Percentiles rank a stretch among this genome's conserved stretches.
phyloP scores from a whole-genome alignment of 495 filamentous ascomycete species.

The Xylaria sp. region DNA sequence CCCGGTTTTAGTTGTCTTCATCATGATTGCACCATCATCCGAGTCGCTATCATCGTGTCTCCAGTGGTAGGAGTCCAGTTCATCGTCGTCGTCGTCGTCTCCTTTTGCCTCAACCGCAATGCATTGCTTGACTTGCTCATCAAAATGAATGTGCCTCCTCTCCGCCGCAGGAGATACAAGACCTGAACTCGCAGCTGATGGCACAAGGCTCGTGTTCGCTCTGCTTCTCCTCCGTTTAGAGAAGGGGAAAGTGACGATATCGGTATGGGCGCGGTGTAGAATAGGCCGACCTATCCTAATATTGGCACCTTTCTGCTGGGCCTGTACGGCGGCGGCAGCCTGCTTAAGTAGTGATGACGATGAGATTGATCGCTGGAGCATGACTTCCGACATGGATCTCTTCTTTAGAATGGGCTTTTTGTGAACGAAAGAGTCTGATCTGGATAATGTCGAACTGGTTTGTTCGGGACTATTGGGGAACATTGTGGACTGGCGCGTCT shows the following conservation, averaged over 20 bases:
- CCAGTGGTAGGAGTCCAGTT: conserved; percentile 49
- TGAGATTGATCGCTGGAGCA: conserved; percentile 90
- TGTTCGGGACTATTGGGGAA: conserved; percentile 59
- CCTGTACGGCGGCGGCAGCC: conserved; percentile 89
- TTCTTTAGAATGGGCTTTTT: conserved; percentile 97
- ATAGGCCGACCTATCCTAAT: conserved; percentile 49
- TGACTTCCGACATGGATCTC: conserved; percentile 92
- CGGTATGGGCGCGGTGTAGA: conserved; percentile 67
- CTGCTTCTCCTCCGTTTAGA: conserved; percentile 63
- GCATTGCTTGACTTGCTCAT: conserved; percentile 93
- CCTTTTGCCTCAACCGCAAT: conserved; percentile 90
- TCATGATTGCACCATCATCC: conserved; percentile 82
- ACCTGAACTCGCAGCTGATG: conserved; percentile 68
- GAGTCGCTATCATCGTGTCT: conserved; percentile 65
- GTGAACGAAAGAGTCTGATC: conserved; percentile 78
- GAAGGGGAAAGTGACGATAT: conserved; percentile 66
- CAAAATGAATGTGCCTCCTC: conserved; percentile 91
- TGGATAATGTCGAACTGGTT: conserved; percentile 66
- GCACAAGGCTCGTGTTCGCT: conserved; percentile 62
- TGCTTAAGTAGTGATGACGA: conserved; percentile 92
- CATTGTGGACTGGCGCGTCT: conserved; percentile 62
- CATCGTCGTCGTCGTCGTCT: conserved; percentile 72
- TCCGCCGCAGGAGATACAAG: conserved; percentile 71
- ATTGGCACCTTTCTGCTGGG: conserved; percentile 72
- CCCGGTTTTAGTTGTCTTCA: conserved; percentile 66